Conservation (phyloP, 2,329 filamentous ascomycete species). For the Colletotrichum sojae region DNA sequence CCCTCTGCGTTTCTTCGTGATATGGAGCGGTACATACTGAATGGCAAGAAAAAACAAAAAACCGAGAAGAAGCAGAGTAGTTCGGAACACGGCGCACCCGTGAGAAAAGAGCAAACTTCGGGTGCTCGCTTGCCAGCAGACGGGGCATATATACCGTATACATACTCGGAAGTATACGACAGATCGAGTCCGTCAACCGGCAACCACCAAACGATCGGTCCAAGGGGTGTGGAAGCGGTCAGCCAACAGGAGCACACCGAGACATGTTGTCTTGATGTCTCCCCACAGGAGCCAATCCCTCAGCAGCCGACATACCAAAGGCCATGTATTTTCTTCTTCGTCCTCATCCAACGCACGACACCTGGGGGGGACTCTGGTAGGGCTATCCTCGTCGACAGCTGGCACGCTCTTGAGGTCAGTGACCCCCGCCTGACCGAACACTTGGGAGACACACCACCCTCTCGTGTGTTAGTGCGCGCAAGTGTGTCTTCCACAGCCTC, state of each 20-base stretch:
- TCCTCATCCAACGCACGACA: slow-evolving; percentile 35
- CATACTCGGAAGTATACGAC: not conserved
- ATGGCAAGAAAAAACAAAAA: slow-evolving; percentile 29
- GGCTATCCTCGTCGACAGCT: slow-evolving; percentile 37
- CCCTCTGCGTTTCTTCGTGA: slow-evolving; percentile 32
- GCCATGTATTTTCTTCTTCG: slow-evolving; percentile 25
- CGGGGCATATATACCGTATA: slow-evolving; percentile 23
- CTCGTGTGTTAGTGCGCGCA: slow-evolving; percentile 34
- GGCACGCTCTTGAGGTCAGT: slow-evolving; percentile 21
- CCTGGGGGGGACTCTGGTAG: slow-evolving; percentile 24
- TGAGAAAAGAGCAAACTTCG: slow-evolving; percentile 32
- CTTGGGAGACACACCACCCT: slow-evolving; percentile 40
- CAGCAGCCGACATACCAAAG: slow-evolving; percentile 34
- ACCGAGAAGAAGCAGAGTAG: slow-evolving; percentile 27
- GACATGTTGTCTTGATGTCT: slow-evolving; percentile 34
- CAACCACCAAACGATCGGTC: slow-evolving; percentile 28
- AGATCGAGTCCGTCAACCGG: slow-evolving; percentile 1
- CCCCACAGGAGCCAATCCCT: slow-evolving; percentile 34
- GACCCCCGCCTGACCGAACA: slow-evolving; percentile 35
- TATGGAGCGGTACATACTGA: slow-evolving; percentile 33
- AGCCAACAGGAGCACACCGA: slow-evolving; percentile 32
- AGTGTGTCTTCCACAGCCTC: slow-evolving; percentile 37
- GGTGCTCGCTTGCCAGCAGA: slow-evolving; percentile 19
- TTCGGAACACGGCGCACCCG: slow-evolving; percentile 26
- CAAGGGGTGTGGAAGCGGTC: slow-evolving; percentile 32